Conservation (phyloP, 208 protist species). For the Herpetomonas tarakana region DNA sequence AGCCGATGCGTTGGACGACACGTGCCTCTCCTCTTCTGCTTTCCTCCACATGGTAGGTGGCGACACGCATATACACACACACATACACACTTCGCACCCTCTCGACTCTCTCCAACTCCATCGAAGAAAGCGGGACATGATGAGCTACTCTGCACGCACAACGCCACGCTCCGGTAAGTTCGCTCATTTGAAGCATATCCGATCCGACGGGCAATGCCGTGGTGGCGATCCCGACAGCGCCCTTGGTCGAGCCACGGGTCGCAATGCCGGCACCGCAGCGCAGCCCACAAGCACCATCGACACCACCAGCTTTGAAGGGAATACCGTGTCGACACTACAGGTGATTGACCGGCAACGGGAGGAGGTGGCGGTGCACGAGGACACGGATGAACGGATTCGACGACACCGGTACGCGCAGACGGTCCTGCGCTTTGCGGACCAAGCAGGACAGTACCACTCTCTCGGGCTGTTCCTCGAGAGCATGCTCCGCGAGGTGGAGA, state of each 20-base stretch:
- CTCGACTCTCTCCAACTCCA: too few species aligned
- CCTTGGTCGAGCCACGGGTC: too few species aligned
- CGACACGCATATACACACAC: too few species aligned
- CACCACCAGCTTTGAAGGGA: neutral
- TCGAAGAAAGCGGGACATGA: too few species aligned
- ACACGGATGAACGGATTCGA: slow-evolving; percentile 44
- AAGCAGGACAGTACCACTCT: slow-evolving; percentile 57
- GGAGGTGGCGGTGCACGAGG: too few species aligned
- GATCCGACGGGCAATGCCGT: neutral
- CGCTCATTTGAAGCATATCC: slow-evolving; percentile 9
- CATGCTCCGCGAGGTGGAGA: slow-evolving; percentile 60
- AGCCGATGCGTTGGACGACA: too few species aligned
- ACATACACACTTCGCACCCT: too few species aligned
- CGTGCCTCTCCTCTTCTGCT: too few species aligned
- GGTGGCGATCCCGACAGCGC: too few species aligned
- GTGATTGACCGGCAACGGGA: slow-evolving; percentile 17
- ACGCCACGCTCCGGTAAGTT: slow-evolving; percentile 24
- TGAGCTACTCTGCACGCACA: neutral
- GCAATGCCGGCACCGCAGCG: too few species aligned
- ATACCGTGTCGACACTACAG: slow-evolving; percentile 23
- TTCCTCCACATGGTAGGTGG: too few species aligned
- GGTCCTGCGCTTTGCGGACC: slow-evolving; percentile 34
- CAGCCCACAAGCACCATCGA: too few species aligned
- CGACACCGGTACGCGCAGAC: slow-evolving; percentile 76
- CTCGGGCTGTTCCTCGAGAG: slow-evolving; percentile 75